Percentiles rank a stretch among this genome's conserved stretches.
These are phyloP conservation scores for Arthroderma uncinatum DNA, from an alignment of 2,329 filamentous ascomycete species.

Conservation along the genomic window DNA sequence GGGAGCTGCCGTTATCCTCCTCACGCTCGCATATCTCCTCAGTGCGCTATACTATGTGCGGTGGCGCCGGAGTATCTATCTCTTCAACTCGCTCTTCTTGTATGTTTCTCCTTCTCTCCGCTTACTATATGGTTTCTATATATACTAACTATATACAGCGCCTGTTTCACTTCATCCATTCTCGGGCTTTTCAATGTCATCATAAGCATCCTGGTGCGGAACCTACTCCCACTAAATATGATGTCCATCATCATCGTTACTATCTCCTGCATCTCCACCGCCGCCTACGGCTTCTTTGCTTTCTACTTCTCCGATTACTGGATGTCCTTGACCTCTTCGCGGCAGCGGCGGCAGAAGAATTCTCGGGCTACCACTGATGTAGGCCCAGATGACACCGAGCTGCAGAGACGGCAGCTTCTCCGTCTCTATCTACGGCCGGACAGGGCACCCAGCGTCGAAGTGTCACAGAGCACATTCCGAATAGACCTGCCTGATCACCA, in stretches of 20 bases:
- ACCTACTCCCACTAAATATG: conserved; percentile 20
- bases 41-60: conserved; percentile 19
- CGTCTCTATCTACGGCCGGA: conserved; percentile 25
- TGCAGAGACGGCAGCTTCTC: conserved; percentile 32
- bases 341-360: conserved; percentile 2
- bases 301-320: conserved; percentile 14
- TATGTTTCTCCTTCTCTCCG: conserved; percentile 9
- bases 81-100: conserved; percentile 25
- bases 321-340: background rate
- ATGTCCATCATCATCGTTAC: conserved; percentile 21
- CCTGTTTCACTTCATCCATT: conserved; percentile 21
- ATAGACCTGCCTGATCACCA: conserved; percentile 20
- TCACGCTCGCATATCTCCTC: conserved; percentile 20
- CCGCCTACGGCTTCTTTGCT: conserved; percentile 22
- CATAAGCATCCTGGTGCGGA: conserved; percentile 24
- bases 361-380: conserved; percentile 7
- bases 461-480: conserved; percentile 21
- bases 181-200: conserved; percentile 26
- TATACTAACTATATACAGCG: conserved; percentile 4
- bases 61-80: conserved; percentile 17
- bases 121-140: background rate
- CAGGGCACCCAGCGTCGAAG: conserved; percentile 21
- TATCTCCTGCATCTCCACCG: conserved; percentile 21
- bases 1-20: conserved; percentile 21
- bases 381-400: conserved; percentile 26